phyloP scores from a whole-genome alignment of 768 basidiomycete species.

The Kwoniella pini region DNA sequence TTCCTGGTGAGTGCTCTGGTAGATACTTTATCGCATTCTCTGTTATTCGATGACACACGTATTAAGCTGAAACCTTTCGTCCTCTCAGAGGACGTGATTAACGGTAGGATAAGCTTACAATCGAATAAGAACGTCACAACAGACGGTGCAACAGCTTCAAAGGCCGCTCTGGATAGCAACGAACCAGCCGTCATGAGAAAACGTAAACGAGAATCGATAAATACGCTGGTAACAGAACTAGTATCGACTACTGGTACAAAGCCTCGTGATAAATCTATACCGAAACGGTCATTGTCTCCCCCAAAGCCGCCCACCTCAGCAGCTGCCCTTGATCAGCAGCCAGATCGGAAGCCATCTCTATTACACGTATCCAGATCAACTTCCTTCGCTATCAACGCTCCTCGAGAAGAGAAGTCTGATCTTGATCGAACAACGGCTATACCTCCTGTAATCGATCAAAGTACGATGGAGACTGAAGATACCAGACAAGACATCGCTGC shows the following conservation, averaged over 20 bases:
- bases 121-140: constrained; percentile 6
- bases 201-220: constrained; percentile 31
- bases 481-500: neutral
- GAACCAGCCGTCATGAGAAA: constrained; percentile 46
- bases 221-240: constrained; percentile 41
- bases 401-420: neutral
- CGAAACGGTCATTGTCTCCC: neutral
- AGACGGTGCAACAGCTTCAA: constrained; percentile 8
- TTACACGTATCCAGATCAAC: constrained; percentile 40
- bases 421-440: constrained; percentile 4
- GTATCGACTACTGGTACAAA: constrained; percentile 31
- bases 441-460: neutral
- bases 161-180: constrained; percentile 15
- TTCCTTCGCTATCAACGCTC: constrained; percentile 25
- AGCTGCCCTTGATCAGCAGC: neutral
- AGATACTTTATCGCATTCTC: neutral
- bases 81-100: constrained; percentile 45
- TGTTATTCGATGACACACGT: no score
- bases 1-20: constrained; percentile 38
- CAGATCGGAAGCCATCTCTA: constrained; percentile 33
- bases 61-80: no score
- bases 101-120: constrained; percentile 15
- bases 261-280: neutral
- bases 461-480: neutral
- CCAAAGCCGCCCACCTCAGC: neutral